Conservation (phyloP, 2,329 filamentous ascomycete species). For the Curvularia spicifera region DNA sequence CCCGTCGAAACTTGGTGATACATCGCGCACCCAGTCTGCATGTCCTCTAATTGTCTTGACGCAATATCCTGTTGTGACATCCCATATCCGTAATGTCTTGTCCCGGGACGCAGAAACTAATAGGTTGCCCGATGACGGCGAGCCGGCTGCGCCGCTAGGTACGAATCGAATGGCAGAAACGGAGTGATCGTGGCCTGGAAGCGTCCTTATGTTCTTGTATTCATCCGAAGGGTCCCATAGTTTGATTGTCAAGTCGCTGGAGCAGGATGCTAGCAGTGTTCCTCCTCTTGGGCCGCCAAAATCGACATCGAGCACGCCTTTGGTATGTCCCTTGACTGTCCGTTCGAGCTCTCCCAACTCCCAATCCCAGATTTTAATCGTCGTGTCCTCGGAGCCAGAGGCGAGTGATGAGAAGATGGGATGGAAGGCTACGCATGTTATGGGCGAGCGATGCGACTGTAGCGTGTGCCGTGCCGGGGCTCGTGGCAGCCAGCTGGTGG, state of each 20-base stretch:
- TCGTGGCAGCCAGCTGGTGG: conserved; percentile 83
- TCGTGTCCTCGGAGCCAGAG: conserved; percentile 88
- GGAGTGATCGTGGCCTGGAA: conserved; percentile 90
- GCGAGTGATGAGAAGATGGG: conserved; percentile 89
- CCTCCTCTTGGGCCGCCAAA: conserved; percentile 84
- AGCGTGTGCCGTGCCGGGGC: conserved; percentile 81
- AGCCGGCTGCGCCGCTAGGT: conserved; percentile 78
- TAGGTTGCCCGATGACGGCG: conserved; percentile 80
- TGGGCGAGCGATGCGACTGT: conserved; percentile 78
- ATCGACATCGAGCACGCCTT: conserved; percentile 85
- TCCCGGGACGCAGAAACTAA: conserved; percentile 87
- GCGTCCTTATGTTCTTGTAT: conserved; percentile 92
- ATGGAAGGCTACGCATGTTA: conserved; percentile 91
- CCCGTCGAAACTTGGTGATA: conserved; percentile 81
- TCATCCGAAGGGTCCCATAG: conserved; percentile 91
- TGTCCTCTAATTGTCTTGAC: conserved; percentile 89
- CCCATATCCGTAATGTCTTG: conserved; percentile 86
- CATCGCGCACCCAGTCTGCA: conserved; percentile 88
- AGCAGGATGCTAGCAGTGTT: conserved; percentile 81
- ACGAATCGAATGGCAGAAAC: conserved; percentile 89
- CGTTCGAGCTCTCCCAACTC: conserved; percentile 88
- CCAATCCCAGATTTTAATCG: conserved; percentile 98
- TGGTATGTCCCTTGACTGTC: conserved; percentile 91
- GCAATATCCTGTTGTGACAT: conserved; percentile 90
- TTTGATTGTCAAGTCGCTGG: conserved; percentile 90